Percentiles rank a stretch among this genome's conserved stretches.
Evolutionary conservation across 352 stramenopile species (phyloP).

Genomic region (Pythium scleroteichum): DNA sequence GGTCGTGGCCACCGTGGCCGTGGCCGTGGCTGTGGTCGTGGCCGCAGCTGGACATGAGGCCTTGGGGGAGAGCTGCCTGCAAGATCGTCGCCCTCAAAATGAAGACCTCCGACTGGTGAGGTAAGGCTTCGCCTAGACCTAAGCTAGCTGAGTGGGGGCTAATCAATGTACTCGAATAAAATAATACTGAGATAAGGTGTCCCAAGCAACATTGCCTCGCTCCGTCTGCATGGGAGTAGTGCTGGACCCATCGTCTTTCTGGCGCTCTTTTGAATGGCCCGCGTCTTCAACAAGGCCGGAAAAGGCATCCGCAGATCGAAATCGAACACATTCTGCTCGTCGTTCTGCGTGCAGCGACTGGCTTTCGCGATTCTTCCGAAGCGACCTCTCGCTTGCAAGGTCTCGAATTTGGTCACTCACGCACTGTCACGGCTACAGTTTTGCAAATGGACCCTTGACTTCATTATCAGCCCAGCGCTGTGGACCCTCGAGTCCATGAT

Average conservation of each 20-base stretch:
- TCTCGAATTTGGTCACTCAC: no score
- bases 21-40: slow-evolving; percentile 6
- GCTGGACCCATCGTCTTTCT: neutral
- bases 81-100: neutral
- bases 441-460: no score
- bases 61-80: neutral
- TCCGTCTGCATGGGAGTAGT: no score
- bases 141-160: neutral
- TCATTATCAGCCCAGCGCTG: no score
- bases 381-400: no score
- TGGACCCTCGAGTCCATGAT: no score
- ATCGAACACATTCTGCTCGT: no score
- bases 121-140: neutral
- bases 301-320: slow-evolving; percentile 31
- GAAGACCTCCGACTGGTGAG: neutral
- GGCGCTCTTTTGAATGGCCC: neutral
- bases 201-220: no score
- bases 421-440: no score
- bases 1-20: slow-evolving; percentile 4
- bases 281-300: slow-evolving; percentile 33
- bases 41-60: slow-evolving; percentile 2
- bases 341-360: no score
- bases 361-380: no score
- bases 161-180: neutral
- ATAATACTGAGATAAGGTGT: neutral